These are phyloP conservation scores for Epichloe glyceriae DNA, from an alignment of 2,329 filamentous ascomycete species.

Conservation along the genomic window DNA sequence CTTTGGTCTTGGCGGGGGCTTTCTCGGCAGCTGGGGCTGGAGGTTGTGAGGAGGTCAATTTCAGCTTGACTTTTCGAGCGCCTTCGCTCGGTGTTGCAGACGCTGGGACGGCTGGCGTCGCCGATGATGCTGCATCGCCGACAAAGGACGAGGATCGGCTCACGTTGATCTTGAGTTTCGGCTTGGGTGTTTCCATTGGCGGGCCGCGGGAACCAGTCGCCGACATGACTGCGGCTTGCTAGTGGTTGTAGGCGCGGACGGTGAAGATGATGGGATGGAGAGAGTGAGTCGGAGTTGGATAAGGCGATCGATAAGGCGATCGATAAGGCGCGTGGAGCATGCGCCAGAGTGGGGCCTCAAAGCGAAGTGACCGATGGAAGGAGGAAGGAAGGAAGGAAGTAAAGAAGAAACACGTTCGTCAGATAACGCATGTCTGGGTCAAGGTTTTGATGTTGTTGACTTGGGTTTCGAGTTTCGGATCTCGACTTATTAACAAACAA, in stretches of 20 bases:
- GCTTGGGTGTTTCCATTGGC: slow-evolving; percentile 19
- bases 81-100: slow-evolving; percentile 18
- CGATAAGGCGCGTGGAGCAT: not conserved
- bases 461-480: too few relatives aligned
- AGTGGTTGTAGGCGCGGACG: not conserved
- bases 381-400: too few relatives aligned
- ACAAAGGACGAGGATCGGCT: slow-evolving; percentile 23
- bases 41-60: slow-evolving; percentile 26
- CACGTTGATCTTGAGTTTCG: slow-evolving; percentile 27
- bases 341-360: not conserved
- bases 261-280: not conserved
- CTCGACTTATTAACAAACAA: too few relatives aligned
- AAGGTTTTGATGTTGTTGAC: too few relatives aligned
- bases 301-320: too few relatives aligned
- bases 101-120: slow-evolving; percentile 7
- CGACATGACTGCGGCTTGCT: not conserved
- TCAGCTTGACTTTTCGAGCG: slow-evolving; percentile 28
- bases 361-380: not conserved
- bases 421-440: too few relatives aligned
- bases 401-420: too few relatives aligned
- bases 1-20: slow-evolving; percentile 37
- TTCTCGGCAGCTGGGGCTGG: slow-evolving; percentile 20
- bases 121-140: slow-evolving; percentile 13
- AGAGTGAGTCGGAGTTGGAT: too few relatives aligned
- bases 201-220: slow-evolving; percentile 9